A percentile compares a stretch with the other conserved stretches of the same genome.
These are phyloP conservation scores for Entoloma clypeatum DNA, from an alignment of 1,284 basidiomycete genomes.

Conservation along the genomic window DNA sequence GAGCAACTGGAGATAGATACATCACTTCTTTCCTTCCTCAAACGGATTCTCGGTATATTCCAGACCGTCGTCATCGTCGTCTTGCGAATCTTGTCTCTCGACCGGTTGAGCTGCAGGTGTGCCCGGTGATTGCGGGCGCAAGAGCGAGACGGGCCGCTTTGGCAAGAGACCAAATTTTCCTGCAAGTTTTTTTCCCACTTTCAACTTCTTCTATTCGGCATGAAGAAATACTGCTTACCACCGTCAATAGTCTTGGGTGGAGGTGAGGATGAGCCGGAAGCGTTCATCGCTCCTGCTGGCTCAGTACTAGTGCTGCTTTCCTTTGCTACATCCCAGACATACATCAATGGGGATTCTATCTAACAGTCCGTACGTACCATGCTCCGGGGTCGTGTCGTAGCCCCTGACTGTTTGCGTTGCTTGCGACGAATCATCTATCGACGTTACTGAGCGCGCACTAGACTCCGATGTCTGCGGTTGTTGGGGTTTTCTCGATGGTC, in stretches of 20 bases:
- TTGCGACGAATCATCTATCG: not conserved
- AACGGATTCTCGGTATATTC: conserved; percentile 70
- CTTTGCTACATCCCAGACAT: too few relatives aligned
- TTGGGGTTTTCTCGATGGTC: conserved; percentile 10
- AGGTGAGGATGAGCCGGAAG: conserved; percentile 5
- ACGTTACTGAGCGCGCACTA: not conserved
- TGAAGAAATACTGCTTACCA: conserved; percentile 18
- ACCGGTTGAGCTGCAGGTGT: conserved; percentile 25
- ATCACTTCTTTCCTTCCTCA: conserved; percentile 41
- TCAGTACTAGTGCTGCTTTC: conserved; percentile 1
- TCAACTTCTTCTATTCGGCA: too few relatives aligned
- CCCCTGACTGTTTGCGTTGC: conserved; percentile 15
- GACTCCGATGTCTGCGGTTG: conserved; percentile 15
- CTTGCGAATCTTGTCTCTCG: conserved; percentile 29
- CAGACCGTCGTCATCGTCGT: conserved; percentile 44
- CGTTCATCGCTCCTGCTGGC: not conserved
- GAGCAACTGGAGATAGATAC: too few relatives aligned
- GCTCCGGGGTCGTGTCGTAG: conserved; percentile 14
- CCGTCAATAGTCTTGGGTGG: conserved; percentile 23
- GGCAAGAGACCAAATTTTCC: conserved; percentile 69
- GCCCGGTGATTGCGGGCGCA: conserved; percentile 36
- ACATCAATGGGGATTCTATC: too few relatives aligned
- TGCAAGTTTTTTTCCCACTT: conserved; percentile 7
- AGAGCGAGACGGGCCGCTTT: conserved; percentile 68
- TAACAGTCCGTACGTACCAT: conserved; percentile 2